Evolutionary conservation across 2,329 filamentous ascomycete genomes (phyloP), one percentile per base, ranked within the genome.

Genomic region (Ilyonectria sp.): DNA sequence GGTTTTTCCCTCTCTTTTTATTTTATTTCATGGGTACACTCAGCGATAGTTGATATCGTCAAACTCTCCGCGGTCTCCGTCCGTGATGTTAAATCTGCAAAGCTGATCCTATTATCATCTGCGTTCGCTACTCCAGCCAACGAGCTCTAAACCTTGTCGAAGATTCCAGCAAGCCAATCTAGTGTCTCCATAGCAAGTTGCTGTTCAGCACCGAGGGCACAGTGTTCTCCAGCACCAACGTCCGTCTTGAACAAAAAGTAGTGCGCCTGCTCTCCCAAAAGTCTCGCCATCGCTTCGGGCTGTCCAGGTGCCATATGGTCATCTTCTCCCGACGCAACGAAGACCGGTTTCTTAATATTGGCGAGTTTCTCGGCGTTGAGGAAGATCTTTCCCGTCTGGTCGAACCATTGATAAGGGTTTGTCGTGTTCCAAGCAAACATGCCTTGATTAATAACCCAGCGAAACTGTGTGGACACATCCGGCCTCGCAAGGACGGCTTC

Each of bases 141-240:
- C 31, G 31, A 33, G 31, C 40, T 43, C 19, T 15, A 43, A 43
- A 61, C 40, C 17, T 65, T 59, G 23, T 40, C 29, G 62, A 67
- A 69, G 9, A 64, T 44, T 0, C 52, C 55, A 13, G 40, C 44
- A 23, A 69, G 63, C 67, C 64, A 69, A 9, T 46, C 60, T 33
- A 67, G 44, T 4, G 64, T 63, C 40, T 37, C 46, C 35, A 60
- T 47, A 15, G 63, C 56, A 33, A 60, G 63, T 23, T 69, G 67
- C 13, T 37, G 29, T 33, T 69, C 67, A 19, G 67, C 67, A 19
- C 67, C 67, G 5, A 69, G 33, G 6, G 58, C 50, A 26, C 60
- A 67, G 31, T 69, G 64, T 31, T 67, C 67, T 3, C 64, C 67
- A 50, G 67, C 67, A 5, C 67, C 67, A 5, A 69, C 40, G 10